Base-by-base conservation (phyloP, 148 eudicot genomes). In the Fagopyrum esculentum region DNA sequence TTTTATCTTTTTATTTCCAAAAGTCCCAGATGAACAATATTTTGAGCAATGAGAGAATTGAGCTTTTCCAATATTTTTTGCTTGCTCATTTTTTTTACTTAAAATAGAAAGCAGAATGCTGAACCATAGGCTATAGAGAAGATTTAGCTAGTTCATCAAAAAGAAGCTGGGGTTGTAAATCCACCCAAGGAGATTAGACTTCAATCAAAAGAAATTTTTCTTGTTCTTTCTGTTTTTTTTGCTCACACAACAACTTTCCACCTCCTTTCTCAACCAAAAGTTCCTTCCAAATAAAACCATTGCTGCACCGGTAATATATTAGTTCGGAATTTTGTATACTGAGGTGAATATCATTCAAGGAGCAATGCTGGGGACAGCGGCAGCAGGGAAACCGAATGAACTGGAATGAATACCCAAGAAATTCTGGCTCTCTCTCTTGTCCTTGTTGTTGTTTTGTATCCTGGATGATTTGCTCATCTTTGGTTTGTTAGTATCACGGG, bases 51-150 rank as follows among this genome's bases (percentile, higher is more conserved):
- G 71, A 66, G 47, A 63, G 69, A 30, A 29, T 66, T 40, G 71
- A 40, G 71, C 46, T 66, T 4, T 43, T 16, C 71, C 71, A 66
- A 66, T 35, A 66, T 40, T 40, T 40, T 40, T 45, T 40, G 46
- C 47, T 35, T 66, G 3, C 47, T 13, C 1, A 9, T 40, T 64
- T 35, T 66, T 15, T 13, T 64, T 66, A 66, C 71, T 66, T 66
- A 35, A 66, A 66, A 66, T 66, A 66, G 71, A n/a, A 66, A 11
- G 71, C 19, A 66, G 6, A 66, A 35, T 66, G 71, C 71, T 40
- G 71, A 66, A 66, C 71, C 71, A 40, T 66, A 40, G 71, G 71
- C 71, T 40, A 66, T 35, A 66, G 71, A 66, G 71, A 66, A 66
- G 71, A 66, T 66, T 66, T 66, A 66, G 71, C 46, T 17, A 66